Evolutionary conservation across 2,329 filamentous ascomycete species (phyloP), one percentile per base, ranked within the genome.

Genomic region (Coniochaeta ligniaria): DNA sequence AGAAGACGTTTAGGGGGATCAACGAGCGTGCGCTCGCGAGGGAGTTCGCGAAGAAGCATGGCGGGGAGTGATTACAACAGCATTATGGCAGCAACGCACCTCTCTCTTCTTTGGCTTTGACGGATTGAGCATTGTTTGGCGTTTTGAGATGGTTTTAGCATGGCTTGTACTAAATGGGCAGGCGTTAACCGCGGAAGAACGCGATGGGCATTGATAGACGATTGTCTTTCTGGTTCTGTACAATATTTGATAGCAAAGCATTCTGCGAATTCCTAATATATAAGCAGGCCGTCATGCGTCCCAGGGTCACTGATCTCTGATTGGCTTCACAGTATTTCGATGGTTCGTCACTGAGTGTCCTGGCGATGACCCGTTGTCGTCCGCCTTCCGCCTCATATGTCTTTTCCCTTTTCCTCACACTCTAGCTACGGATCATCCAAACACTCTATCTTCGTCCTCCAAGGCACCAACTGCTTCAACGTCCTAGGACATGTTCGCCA

Each of bases 1-100:
- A 99, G 81, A 88, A 90, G 73, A 87, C 90, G 72, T 96, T 96
- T 36, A 82, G 86, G 59, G 82, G 84, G 12, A 85, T 91, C 57
- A 97, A 98, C 62, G 80, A 84, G 69, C 76, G 72, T 38, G 70
- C 73, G 33, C 63, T 57, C 17, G 54, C 54, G 31, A 57, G 35
- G 54, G 54, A 57, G n/a, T 38, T 57, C n/a, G 54, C 54, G 2
- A 57, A 38, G 26, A 35, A 57, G 35, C 17, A 36, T 22, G 54
- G 22, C 31, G 31, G 22, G 12, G 17, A 57, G 54, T 35, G 54
- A 52, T 31, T 36, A 57, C 54, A 8, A 22, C 24, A 26, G 54
- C n/a, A 38, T 57, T 6, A 31, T 55, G 52, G 28, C 20, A 47
- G 26, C 54, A 57, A 38, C 31, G 54, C 54, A 57, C 35, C 54